Base-by-base conservation (phyloP, 108 stramenopile species). In the Chaetoceros tenuissimus region DNA sequence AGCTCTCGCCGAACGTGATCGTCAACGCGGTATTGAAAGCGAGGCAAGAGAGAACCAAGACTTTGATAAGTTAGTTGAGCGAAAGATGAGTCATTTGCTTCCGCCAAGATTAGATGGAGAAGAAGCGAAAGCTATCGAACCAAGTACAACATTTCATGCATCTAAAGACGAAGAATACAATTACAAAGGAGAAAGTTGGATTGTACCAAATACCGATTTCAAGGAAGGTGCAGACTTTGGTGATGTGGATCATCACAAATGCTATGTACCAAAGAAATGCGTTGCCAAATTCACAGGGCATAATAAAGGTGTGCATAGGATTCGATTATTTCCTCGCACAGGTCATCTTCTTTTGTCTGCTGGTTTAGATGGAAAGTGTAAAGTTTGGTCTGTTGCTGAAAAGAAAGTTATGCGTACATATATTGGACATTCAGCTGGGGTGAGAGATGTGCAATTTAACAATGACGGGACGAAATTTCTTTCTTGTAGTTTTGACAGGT, bases 341-440 rank as follows among this genome's bases (percentile, higher is more conserved):
- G 99, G 97, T 1, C 99, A 99, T 78, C 74, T 99, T 57, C 62
- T 99, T n/a, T 64, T 99, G 17, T 90, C 91, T 59, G 96, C 74
- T 5, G 95, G 94, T 20, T 69, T 99, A 71, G 99, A 98, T 69
- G 93, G 95, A 19, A 75, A 71, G n/a, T 83, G 84, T 57, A 96
- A 94, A 60, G 78, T 96, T 30, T 98, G 95, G 95, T 78, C 78
- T 54, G 77, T 90, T 44, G 47, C 34, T 21, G 73, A 62, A 0
- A 50, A 82, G 24, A 48, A 69, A 18, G 64, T 87, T 30, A 83
- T 94, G 86, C 66, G 97, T 46, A 96, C 95, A 3, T 99, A 99
- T 69, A 45, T 63, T 10, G 99, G 99, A 2, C 99, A 99, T 77
- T 62, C 72, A 1, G 95, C 94, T 1, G 97, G 83, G 1, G 94